Evolutionary conservation across 805 yeast genomes (phyloP).

Genomic region (Ogataea methylovora): DNA sequence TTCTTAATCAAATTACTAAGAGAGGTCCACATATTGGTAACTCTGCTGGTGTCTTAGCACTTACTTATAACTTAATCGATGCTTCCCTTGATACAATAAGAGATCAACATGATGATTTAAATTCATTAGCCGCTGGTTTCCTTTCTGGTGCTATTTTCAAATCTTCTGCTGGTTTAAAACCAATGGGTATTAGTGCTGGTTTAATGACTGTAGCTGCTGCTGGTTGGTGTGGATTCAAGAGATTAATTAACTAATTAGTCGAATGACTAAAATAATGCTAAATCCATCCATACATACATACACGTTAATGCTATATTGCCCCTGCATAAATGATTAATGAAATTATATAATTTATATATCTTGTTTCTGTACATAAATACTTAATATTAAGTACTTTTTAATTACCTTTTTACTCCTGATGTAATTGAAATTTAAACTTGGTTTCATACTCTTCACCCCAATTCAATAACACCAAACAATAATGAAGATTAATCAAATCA

Average conservation of each 20-base stretch:
- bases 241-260: conserved; percentile 8
- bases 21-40: conserved; percentile 96
- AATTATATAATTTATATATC: too few species aligned
- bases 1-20: conserved; percentile 85
- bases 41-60: conserved; percentile 88
- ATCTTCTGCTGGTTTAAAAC: conserved; percentile 76
- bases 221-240: conserved; percentile 83
- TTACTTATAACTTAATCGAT: conserved; percentile 80
- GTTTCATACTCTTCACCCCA: conserved; percentile 12
- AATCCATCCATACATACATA: neutral
- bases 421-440: neutral
- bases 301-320: too few species aligned
- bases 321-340: too few species aligned
- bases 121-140: conserved; percentile 85
- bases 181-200: conserved; percentile 81
- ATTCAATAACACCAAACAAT: conserved; percentile 31
- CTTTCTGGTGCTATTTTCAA: conserved; percentile 88
- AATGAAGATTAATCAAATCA: conserved; percentile 52
- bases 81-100: conserved; percentile 71
- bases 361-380: too few species aligned
- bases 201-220: conserved; percentile 87
- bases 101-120: conserved; percentile 82
- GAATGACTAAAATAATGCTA: neutral
- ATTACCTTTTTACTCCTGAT: too few species aligned
- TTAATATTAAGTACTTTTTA: too few species aligned